Conservation (phyloP, 805 yeast species). For the Candida corydali region DNA sequence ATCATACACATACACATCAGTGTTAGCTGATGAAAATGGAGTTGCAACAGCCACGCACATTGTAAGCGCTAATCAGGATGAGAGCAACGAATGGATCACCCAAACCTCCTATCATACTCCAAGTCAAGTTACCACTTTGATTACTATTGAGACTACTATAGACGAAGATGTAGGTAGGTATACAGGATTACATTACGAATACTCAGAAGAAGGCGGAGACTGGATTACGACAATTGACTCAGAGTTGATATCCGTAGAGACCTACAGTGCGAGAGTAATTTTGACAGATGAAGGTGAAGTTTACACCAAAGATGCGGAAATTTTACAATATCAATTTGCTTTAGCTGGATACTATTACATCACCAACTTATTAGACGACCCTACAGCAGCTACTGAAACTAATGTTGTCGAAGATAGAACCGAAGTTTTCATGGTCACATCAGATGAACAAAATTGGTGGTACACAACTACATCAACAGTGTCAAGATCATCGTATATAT, state of each 20-base stretch:
- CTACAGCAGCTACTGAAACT: background rate
- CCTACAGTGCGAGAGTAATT: background rate
- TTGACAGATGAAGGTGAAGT: background rate
- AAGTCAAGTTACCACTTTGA: background rate
- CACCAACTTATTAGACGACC: background rate
- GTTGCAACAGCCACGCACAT: background rate
- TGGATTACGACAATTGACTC: background rate
- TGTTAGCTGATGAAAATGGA: background rate
- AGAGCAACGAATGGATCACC: background rate
- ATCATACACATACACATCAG: background rate
- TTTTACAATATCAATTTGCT: background rate
- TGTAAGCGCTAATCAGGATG: background rate
- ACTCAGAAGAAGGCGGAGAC: background rate
- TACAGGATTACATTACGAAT: background rate
- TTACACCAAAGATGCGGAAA: background rate
- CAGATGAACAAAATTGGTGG: background rate
- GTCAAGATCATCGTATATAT: background rate
- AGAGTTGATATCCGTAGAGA: background rate
- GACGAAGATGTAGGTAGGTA: background rate
- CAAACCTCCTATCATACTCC: background rate
- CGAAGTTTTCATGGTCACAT: background rate
- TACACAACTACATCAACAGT: background rate
- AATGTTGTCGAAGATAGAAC: background rate
- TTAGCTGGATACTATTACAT: background rate
- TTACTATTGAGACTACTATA: background rate